Base-by-base conservation (phyloP, 2,329 filamentous ascomycete species). In the Myriosclerotinia curreyana region DNA sequence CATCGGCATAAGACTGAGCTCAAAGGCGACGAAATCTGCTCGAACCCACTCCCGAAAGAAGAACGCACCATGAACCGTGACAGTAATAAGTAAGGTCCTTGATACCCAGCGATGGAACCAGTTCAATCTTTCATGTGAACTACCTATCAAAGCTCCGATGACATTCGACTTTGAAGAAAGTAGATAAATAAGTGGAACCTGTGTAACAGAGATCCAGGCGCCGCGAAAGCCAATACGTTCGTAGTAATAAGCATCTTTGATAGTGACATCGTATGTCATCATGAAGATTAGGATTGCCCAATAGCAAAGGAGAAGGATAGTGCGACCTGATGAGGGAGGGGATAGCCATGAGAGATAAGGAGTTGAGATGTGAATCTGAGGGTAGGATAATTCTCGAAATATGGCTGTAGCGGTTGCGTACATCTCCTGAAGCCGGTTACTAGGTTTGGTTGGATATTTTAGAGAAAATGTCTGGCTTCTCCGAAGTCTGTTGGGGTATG, bases 91-190 rank as follows among this genome's bases (percentile, higher is more conserved):
- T 77, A 91, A 83, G 63, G 86, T 88, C 65, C 88, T 82, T 3
- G 85, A 86, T 12, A 87, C 83, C 88, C 88, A 91, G 66, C 88
- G 82, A 71, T 91, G 88, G 60, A 90, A 75, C 88, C 88, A 91
- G 73, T 89, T 90, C 65, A 91, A 77, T 11, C 86, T 81, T 75
- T 91, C 88, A 71, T 90, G 85, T 66, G 86, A 86, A 12, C 82
- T 80, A 14, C 87, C 88, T 5, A 82, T 80, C 31, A 91, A 75
- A 61, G 81, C 78, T 0, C 84, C 86, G n/a, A 90, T 76, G 25
- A 85, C 71, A 67, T 79, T 86, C 66, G 81, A 79, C 71, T 87
- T 86, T 67, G 82, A 82, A 34, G 84, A 81, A 17, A 89, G 79
- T 2, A 89, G 77, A 69, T 85, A 88, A 12, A 89, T 77, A 25